Base-by-base conservation (phyloP, 164 flowering plant species). In the Tetrastigma voinierianum region DNA sequence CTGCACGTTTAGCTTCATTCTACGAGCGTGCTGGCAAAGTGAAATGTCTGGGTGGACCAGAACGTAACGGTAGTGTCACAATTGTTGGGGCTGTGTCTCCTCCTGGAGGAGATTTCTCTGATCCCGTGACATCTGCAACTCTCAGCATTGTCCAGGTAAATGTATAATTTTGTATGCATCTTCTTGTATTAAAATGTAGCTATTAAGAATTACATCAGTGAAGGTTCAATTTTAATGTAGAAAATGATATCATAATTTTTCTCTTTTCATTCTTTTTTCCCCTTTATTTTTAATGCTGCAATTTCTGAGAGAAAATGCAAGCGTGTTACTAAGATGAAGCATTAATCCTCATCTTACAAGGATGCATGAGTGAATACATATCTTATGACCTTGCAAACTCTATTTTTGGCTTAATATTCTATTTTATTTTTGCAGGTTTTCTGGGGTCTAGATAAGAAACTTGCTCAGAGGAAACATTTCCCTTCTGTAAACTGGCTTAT, bases 91-190 rank as follows among this genome's bases (percentile, higher is more conserved):
- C 99, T 69, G 99, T 95, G 78, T 92, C 98, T 65, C 99, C 99
- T 73, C 99, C 99, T n/a, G 99, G 99, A 71, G 99, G 99, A 80
- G 99, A 95, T 78, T 95, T 95, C 82, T 92, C 99, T 11, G 99
- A 95, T 75, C 99, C 99, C 72, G 99, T 95, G 47, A 95, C 99
- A 68, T 90, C 99, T 72, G 97, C 99, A 44, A 95, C 99, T 46
- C 97, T 95, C 69, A 84, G 98, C 73, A 95, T 95, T 59, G 99
- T 95, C 44, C 99, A 95, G 99, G 99, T 95, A 72, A 66, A 20
- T 4, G 19, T 46, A 45, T 16, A 46, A 20, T 19, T 54, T 17
- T 17, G 13, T 45, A 9, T 58, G 7, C 21, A 16, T 21, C 23
- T 20, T 48, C 19, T 19, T 15, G 0, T 11, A 55, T 16, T 54